phyloP scores from a whole-genome alignment of 2,329 filamentous ascomycete species.

The Davidsoniella virescens region DNA sequence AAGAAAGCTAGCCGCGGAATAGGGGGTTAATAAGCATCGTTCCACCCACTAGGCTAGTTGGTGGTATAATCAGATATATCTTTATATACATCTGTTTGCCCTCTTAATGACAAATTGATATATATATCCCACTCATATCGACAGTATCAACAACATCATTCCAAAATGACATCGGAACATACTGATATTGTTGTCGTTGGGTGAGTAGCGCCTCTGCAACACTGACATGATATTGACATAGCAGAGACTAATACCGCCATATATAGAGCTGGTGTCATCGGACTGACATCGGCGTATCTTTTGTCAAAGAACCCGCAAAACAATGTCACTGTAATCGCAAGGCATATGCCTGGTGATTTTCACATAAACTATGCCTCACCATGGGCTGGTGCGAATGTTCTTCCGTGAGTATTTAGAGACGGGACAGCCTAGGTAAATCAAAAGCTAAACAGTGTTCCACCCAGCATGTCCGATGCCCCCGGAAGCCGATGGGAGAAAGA shows the following conservation, averaged over 20 bases:
- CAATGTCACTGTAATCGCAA: conserved; percentile 55
- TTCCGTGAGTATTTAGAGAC: conserved; percentile 38
- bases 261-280: conserved; percentile 31
- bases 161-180: neutral
- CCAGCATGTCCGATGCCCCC: conserved; percentile 28
- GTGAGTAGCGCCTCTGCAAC: neutral
- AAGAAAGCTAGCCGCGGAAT: too few relatives aligned
- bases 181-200: conserved; percentile 12
- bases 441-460: neutral
- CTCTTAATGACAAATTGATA: too few relatives aligned
- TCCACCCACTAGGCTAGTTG: too few relatives aligned
- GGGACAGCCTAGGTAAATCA: neutral
- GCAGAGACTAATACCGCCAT: conserved; percentile 2
- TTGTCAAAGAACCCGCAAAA: conserved; percentile 29
- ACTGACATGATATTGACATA: neutral
- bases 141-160: too few relatives aligned
- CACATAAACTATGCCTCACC: conserved; percentile 81
- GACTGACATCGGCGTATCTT: conserved; percentile 33
- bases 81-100: too few relatives aligned
- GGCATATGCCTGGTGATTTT: conserved; percentile 89
- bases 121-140: too few relatives aligned
- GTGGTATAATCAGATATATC: too few relatives aligned
- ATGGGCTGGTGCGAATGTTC: conserved; percentile 71
- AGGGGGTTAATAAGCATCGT: too few relatives aligned
- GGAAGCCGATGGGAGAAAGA: conserved; percentile 41